phyloP scores from a whole-genome alignment of 768 basidiomycete species.

The Lentinus brumalis region DNA sequence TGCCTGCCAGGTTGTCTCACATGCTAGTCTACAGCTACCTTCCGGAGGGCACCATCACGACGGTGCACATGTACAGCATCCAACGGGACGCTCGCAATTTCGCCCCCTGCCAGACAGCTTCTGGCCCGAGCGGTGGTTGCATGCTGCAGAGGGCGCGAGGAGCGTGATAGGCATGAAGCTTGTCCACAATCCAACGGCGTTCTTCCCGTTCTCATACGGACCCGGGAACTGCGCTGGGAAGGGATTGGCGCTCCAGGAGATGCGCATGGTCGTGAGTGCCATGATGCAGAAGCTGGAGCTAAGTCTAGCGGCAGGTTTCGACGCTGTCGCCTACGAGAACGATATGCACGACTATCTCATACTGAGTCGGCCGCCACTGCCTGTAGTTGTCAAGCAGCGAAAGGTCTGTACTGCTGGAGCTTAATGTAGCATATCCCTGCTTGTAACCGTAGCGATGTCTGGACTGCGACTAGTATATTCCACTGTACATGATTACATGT shows the following conservation, averaged over 20 bases:
- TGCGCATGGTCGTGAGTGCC: conserved; percentile 34
- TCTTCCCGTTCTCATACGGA: conserved; percentile 49
- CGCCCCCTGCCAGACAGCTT: conserved; percentile 42
- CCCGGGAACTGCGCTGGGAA: conserved; percentile 55
- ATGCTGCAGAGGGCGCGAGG: conserved; percentile 18
- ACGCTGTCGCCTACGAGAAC: conserved; percentile 8
- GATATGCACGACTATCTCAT: conserved; percentile 14
- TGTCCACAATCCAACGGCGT: conserved; percentile 17
- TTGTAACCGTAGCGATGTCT: no score
- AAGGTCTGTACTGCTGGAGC: background rate
- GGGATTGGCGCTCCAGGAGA: conserved; percentile 42
- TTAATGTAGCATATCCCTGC: background rate
- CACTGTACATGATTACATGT: background rate
- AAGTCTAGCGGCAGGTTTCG: conserved; percentile 16
- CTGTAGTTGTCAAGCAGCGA: conserved; percentile 10
- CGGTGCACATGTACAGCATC: conserved; percentile 42
- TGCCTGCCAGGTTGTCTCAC: background rate
- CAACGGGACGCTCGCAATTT: conserved; percentile 51
- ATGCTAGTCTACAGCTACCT: conserved; percentile 35
- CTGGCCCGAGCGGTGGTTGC: conserved; percentile 47
- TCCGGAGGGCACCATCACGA: conserved; percentile 40
- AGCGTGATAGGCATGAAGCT: conserved; percentile 2
- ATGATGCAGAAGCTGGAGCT: conserved; percentile 30
- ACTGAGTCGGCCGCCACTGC: conserved; percentile 11
- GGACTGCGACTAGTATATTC: no score